Conservation (phyloP, 2,329 filamentous ascomycete genomes). For the Aureobasidium zeae region DNA sequence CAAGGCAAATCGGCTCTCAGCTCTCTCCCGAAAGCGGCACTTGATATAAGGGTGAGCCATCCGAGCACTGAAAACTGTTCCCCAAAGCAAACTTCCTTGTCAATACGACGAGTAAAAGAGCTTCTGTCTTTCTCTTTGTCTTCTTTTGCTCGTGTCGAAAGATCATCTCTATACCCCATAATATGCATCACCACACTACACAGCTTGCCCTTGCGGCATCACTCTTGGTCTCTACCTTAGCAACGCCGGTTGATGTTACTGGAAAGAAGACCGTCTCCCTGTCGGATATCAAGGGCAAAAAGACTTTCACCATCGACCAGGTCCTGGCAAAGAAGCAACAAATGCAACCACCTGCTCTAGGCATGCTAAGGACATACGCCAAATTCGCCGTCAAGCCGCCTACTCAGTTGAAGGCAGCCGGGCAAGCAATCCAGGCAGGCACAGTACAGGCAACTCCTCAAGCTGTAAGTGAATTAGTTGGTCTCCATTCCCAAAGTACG, state of each 20-base stretch:
- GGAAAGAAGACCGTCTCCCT: conserved; percentile 23
- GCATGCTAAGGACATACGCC: conserved; percentile 22
- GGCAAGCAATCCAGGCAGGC: conserved; percentile 30
- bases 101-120: conserved; percentile 12
- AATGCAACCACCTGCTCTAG: conserved; percentile 26
- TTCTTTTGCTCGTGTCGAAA: conserved; percentile 4
- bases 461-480: neutral
- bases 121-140: neutral
- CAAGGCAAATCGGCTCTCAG: neutral
- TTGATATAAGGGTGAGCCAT: conserved; percentile 4
- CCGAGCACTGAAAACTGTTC: neutral
- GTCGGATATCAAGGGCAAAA: conserved; percentile 17
- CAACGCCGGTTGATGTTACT: conserved; percentile 23
- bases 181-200: conserved; percentile 25
- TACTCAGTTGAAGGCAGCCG: conserved; percentile 24
- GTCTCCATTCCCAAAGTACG: neutral
- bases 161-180: neutral
- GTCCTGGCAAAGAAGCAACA: conserved; percentile 32
- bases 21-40: too few species aligned
- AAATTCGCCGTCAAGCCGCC: conserved; percentile 24
- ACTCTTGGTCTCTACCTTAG: conserved; percentile 23
- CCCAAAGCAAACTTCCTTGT: conserved; percentile 4
- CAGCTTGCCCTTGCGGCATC: conserved; percentile 24
- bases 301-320: conserved; percentile 25
- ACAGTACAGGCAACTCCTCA: conserved; percentile 32